Conservation (phyloP, 495 filamentous ascomycete species). For the Monascus purpureus region DNA sequence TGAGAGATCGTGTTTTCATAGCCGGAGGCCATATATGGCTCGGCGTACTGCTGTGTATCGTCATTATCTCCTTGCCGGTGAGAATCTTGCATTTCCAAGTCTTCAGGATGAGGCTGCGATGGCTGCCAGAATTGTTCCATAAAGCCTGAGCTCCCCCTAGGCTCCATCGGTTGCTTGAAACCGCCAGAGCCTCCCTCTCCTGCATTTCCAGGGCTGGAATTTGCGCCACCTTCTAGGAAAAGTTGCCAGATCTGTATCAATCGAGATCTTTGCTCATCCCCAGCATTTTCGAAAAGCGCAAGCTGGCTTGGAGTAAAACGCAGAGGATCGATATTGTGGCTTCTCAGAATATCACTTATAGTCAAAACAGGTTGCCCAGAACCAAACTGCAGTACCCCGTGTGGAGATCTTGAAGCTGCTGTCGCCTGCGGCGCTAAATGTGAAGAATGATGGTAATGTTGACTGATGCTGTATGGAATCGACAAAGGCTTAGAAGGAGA, state of each 20-base stretch:
- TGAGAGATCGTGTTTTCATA: constrained; percentile 40
- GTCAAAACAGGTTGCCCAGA: constrained; percentile 21
- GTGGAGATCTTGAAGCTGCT: too few species aligned
- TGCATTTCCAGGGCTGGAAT: constrained; percentile 18
- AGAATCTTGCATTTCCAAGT: constrained; percentile 37
- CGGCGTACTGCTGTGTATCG: constrained; percentile 26
- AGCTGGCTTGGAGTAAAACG: constrained; percentile 43
- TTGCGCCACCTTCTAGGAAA: constrained; percentile 29
- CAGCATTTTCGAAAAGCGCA: constrained; percentile 45
- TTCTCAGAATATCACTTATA: constrained; percentile 20
- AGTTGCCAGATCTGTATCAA: constrained; percentile 56
- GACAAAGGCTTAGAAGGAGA: constrained; percentile 7
- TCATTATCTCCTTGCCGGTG: constrained; percentile 14
- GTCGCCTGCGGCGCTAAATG: constrained; percentile 36
- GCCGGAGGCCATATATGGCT: constrained; percentile 60
- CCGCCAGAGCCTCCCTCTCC: constrained; percentile 38
- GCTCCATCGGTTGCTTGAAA: constrained; percentile 6
- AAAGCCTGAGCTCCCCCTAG: not conserved
- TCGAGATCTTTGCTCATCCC: constrained; percentile 40
- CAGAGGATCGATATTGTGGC: constrained; percentile 39
- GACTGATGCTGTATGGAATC: constrained; percentile 52
- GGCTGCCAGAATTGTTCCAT: not conserved
- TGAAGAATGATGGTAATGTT: constrained; percentile 63
- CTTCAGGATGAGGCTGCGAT: constrained; percentile 19
- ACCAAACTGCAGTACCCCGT: too few species aligned